Base-by-base conservation (phyloP, 495 filamentous ascomycete genomes). In the Neurospora intermedia region DNA sequence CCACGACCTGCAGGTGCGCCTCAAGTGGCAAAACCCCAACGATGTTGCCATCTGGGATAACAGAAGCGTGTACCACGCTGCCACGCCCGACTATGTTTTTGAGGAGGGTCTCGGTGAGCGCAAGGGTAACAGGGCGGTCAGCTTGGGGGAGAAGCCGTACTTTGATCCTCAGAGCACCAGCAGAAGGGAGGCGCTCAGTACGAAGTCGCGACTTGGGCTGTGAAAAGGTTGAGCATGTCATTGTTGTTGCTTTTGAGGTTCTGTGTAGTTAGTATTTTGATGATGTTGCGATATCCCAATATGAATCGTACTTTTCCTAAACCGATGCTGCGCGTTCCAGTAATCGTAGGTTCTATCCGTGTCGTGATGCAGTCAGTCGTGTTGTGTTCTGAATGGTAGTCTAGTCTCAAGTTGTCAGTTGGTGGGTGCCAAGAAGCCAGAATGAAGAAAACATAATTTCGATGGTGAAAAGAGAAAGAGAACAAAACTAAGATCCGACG, bases 41-140 rank as follows among this genome's bases (percentile, higher is more conserved):
- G 88, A 91, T 79, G 73, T 91, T 18, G 91, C 92, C 0, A 93
- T 95, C 75, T 95, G 92, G 92, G 92, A 94, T 78, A 94, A 94
- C 74, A 82, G 92, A 9, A 88, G 85, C 45, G 86, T 87, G 1
- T 93, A 89, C 78, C 92, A 94, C 75, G 85, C 87, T 5, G 91
- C 91, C 0, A 94, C 91, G 3, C 89, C 85, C 62, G 92, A 94
- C 78, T 92, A 87, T 73, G n/a, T 82, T 15, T 77, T 76, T 73
- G 74, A 89, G 80, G 84, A 85, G 6, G 86, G 81, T 0, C 77
- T 89, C 45, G 91, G 89, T 3, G 83, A 87, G 76, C 79, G 91
- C 66, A 84, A 84, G 41, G 91, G 91, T 0, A 85, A 89, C 66
- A 81, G 92, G 5, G 88, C 85, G 20, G 89, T 92, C 7, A 88